Conservation (phyloP, 768 basidiomycete genomes). For the Paxillus rubicundulus region DNA sequence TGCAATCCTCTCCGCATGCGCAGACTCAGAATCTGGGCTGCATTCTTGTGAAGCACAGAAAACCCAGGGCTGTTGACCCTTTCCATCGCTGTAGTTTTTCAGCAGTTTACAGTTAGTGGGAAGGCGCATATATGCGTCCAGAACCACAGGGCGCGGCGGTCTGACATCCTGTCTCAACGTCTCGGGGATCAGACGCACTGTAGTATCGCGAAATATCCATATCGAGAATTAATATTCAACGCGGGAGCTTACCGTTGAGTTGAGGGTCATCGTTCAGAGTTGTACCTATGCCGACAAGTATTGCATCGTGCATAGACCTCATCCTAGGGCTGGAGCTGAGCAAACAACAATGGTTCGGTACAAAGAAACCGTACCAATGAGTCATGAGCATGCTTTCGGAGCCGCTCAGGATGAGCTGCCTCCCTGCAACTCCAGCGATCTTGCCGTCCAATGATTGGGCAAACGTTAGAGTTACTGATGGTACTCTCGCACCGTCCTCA, state of each 20-base stretch:
- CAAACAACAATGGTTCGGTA: background rate
- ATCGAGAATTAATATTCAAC: background rate
- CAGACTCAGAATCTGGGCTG: background rate
- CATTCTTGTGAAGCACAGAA: conserved; percentile 42
- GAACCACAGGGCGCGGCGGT: conserved; percentile 79
- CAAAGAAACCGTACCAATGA: conserved; percentile 60
- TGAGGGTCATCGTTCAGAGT: conserved; percentile 91
- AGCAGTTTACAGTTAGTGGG: conserved; percentile 67
- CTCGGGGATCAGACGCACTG: conserved; percentile 57
- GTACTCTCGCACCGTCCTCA: conserved; percentile 32
- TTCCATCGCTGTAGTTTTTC: conserved; percentile 54
- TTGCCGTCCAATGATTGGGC: conserved; percentile 86
- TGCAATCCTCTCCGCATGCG: conserved; percentile 21
- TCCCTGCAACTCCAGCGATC: conserved; percentile 73
- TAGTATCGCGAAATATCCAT: conserved; percentile 1
- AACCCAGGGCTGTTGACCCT: conserved; percentile 72
- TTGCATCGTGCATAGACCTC: conserved; percentile 89
- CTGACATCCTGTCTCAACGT: conserved; percentile 33
- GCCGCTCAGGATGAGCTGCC: conserved; percentile 81
- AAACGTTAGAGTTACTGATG: conserved; percentile 77
- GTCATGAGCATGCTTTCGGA: conserved; percentile 90
- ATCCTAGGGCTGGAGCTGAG: conserved; percentile 52
- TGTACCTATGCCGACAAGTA: conserved; percentile 88
- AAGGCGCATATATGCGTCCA: conserved; percentile 75
- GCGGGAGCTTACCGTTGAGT: conserved; percentile 67